Evolutionary conservation across 257 asterid species (phyloP).

Genomic region (Solanum clarkiae): DNA sequence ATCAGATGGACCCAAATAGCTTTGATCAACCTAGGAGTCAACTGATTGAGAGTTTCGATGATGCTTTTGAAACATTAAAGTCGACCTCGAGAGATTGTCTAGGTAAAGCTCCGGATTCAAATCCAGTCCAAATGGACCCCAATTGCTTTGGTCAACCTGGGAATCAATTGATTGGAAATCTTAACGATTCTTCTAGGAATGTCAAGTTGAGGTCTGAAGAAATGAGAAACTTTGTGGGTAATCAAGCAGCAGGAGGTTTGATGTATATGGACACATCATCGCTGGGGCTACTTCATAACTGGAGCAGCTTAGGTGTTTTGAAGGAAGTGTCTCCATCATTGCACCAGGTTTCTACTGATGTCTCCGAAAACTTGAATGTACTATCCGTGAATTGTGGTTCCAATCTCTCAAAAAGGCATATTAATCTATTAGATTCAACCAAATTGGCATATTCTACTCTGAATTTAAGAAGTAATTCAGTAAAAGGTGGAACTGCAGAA

Average conservation of each 20-base stretch:
- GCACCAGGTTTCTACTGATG: constrained; percentile 35
- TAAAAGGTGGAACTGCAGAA: constrained; percentile 33
- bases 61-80: not conserved
- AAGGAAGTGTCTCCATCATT: constrained; percentile 19
- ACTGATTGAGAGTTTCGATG: not conserved
- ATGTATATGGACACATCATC: not conserved
- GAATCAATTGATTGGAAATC: not conserved
- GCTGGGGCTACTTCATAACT: constrained; percentile 19
- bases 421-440: constrained; percentile 9
- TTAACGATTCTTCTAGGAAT: constrained; percentile 7
- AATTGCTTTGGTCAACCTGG: not conserved
- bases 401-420: not conserved
- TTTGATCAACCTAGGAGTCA: constrained; percentile 2
- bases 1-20: constrained; percentile 6
- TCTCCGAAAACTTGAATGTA: constrained; percentile 32
- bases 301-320: constrained; percentile 34
- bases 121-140: not conserved
- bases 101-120: constrained; percentile 11
- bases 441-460: constrained; percentile 35
- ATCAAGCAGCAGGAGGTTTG: constrained; percentile 6
- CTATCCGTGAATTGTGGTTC: constrained; percentile 38
- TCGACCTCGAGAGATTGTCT: not conserved
- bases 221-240: constrained; percentile 21
- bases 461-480: constrained; percentile 13
- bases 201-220: constrained; percentile 42